Base-by-base conservation (phyloP, 2,329 filamentous ascomycete genomes). In the Uncinocarpus reesii region DNA sequence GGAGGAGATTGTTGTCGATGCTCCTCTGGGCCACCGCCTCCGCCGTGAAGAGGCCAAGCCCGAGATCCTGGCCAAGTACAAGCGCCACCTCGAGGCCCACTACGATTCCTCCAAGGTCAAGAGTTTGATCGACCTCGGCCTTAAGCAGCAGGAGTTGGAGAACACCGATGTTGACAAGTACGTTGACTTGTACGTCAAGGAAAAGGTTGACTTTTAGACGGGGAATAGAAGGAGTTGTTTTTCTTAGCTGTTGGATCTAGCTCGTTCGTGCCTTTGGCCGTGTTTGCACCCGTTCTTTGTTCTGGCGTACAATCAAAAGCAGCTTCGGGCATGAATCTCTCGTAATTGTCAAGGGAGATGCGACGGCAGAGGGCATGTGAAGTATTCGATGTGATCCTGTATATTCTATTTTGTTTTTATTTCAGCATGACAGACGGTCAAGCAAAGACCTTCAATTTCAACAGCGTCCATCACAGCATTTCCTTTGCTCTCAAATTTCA, bases 11-110 rank as follows among this genome's bases (percentile, higher is more conserved):
- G 84, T 85, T 42, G 85, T 98, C 47, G 89, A 95, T 75, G 90
- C 92, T 50, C 92, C 92, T 49, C 80, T 98, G 34, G 92, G 92
- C 60, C 92, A 98, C 75, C 83, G 84, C 56, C 76, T 92, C 63
- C 78, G 92, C 56, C 81, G 90, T 60, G 89, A 95, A 60, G 92
- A 98, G 78, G 92, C 92, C 59, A 96, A 96, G 79, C 92, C 92
- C 51, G 86, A 94, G 70, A 95, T 98, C 59, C 72, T 96, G 59
- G 81, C 80, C 68, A 98, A 98, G 77, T 98, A 87, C 75, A 84
- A 89, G 81, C 82, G 86, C 65, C 92, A 98, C 71, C 73, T 96
- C 44, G 78, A 77, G 60, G 85, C 84, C 47, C 90, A 95, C 73
- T 93, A 84, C 69, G 73, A 79, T 52, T 76, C 85, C 64, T 74